Evolutionary conservation across 2,329 filamentous ascomycete genomes (phyloP).

Genomic region (Leptographium flavum): DNA sequence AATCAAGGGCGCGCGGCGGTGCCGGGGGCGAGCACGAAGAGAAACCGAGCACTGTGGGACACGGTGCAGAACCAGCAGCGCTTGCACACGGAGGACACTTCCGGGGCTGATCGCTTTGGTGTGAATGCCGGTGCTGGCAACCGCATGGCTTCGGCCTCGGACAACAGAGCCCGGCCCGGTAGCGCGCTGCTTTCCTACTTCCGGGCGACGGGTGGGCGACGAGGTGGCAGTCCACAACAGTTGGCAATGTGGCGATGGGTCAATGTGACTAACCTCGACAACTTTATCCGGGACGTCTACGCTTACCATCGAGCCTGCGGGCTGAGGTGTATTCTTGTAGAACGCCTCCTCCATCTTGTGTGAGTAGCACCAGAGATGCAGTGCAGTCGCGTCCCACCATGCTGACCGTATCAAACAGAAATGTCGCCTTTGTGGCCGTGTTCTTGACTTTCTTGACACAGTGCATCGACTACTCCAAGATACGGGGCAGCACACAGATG

Average conservation of each 20-base stretch:
- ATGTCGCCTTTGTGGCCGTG: conserved; percentile 67
- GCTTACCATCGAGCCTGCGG: conserved; percentile 74
- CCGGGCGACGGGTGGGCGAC: conserved; percentile 2
- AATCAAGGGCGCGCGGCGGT: conserved; percentile 16
- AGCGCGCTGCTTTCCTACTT: conserved; percentile 11
- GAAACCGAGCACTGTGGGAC: conserved; percentile 39
- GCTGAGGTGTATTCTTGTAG: conserved; percentile 70
- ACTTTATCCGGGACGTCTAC: conserved; percentile 74
- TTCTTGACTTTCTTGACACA: conserved; percentile 74
- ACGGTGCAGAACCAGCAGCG: conserved; percentile 35
- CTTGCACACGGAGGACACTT: conserved; percentile 25
- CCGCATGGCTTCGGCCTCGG: background rate
- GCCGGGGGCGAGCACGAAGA: conserved; percentile 28
- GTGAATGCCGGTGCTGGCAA: conserved; percentile 15
- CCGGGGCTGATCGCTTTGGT: conserved; percentile 13
- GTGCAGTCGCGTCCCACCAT: background rate
- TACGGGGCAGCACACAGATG: conserved; percentile 49
- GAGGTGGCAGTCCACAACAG: conserved; percentile 36
- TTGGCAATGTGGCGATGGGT: conserved; percentile 87
- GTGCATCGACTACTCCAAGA: conserved; percentile 67
- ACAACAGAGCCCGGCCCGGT: conserved; percentile 3
- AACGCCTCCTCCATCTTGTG: conserved; percentile 57
- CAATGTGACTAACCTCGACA: conserved; percentile 79
- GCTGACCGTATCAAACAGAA: conserved; percentile 29
- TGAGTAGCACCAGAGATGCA: conserved; percentile 26